Evolutionary conservation across 768 basidiomycete species (phyloP).

Genomic region (Suillus spraguei): DNA sequence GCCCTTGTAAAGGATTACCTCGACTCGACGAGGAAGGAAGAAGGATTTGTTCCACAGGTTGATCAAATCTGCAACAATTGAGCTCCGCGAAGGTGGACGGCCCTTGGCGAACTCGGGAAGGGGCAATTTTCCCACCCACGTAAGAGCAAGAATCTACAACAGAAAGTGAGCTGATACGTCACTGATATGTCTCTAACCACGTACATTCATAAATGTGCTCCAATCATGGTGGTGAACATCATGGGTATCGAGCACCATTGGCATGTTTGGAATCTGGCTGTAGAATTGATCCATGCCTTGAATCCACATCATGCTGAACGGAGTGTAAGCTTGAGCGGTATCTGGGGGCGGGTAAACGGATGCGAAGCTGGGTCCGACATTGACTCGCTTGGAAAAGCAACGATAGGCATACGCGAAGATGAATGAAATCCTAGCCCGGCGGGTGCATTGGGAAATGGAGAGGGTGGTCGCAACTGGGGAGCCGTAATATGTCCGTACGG

Average conservation of each 20-base stretch:
- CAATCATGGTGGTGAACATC: slow-evolving; percentile 81
- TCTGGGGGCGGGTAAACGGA: slow-evolving; percentile 76
- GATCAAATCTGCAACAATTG: slow-evolving; percentile 65
- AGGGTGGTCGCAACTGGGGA: slow-evolving; percentile 44
- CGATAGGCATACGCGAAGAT: slow-evolving; percentile 30
- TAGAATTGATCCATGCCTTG: slow-evolving; percentile 78
- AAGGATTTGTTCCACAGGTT: slow-evolving; percentile 81
- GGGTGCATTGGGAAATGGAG: slow-evolving; percentile 53
- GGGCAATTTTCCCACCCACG: slow-evolving; percentile 76
- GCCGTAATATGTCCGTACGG: slow-evolving; percentile 50
- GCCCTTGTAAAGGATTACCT: slow-evolving; percentile 77
- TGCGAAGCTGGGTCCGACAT: slow-evolving; percentile 60
- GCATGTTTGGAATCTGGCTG: slow-evolving; percentile 70
- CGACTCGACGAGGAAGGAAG: slow-evolving; percentile 74
- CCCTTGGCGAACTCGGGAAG: slow-evolving; percentile 50
- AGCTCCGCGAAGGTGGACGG: slow-evolving; percentile 55
- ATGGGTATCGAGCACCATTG: slow-evolving; percentile 67
- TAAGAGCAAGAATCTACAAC: slow-evolving; percentile 65
- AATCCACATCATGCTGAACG: slow-evolving; percentile 70
- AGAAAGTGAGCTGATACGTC: neutral
- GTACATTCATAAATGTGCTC: slow-evolving; percentile 74
- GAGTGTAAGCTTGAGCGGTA: slow-evolving; percentile 62
- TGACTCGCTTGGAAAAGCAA: slow-evolving; percentile 27
- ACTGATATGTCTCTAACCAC: slow-evolving; percentile 21
- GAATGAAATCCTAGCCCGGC: slow-evolving; percentile 27